phyloP scores from a whole-genome alignment of 2,329 filamentous ascomycete species.

The Diaporthe capsici region DNA sequence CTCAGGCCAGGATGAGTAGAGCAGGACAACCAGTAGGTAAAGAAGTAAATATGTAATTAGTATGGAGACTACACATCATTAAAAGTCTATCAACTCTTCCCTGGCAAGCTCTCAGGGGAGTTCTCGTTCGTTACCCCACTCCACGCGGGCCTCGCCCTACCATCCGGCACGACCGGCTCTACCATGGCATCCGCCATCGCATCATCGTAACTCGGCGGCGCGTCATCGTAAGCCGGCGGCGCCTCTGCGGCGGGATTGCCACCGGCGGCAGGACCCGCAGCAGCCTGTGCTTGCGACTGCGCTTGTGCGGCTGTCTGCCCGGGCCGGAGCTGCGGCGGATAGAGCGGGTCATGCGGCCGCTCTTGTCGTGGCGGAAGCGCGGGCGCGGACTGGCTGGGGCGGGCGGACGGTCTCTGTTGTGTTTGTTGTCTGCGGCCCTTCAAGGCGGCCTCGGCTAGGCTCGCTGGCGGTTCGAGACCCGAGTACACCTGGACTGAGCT shows the following conservation, averaged over 20 bases:
- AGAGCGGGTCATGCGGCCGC: constrained; percentile 62
- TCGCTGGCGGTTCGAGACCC: constrained; percentile 84
- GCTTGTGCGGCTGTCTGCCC: constrained; percentile 43
- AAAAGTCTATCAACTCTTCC: constrained; percentile 52
- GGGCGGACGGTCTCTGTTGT: constrained; percentile 47
- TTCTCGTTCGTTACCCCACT: constrained; percentile 75
- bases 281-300: constrained; percentile 41
- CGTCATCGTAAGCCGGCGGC: constrained; percentile 73
- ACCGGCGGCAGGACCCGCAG: neutral
- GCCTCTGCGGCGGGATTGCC: constrained; percentile 42
- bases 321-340: constrained; percentile 67
- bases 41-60: neutral
- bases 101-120: constrained; percentile 64
- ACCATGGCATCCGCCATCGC: constrained; percentile 83
- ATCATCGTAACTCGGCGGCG: constrained; percentile 96
- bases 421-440: constrained; percentile 39
- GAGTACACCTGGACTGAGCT: constrained; percentile 84
- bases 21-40: neutral
- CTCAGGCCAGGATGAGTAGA: neutral
- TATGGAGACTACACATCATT: constrained; percentile 6
- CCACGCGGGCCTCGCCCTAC: constrained; percentile 74
- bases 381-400: constrained; percentile 51
- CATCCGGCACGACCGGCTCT: constrained; percentile 76
- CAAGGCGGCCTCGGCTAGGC: constrained; percentile 76
- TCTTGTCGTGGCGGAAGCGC: constrained; percentile 42